Evolutionary conservation across 306 rosid species (phyloP).

Genomic region (Vachellia pachyceras): DNA sequence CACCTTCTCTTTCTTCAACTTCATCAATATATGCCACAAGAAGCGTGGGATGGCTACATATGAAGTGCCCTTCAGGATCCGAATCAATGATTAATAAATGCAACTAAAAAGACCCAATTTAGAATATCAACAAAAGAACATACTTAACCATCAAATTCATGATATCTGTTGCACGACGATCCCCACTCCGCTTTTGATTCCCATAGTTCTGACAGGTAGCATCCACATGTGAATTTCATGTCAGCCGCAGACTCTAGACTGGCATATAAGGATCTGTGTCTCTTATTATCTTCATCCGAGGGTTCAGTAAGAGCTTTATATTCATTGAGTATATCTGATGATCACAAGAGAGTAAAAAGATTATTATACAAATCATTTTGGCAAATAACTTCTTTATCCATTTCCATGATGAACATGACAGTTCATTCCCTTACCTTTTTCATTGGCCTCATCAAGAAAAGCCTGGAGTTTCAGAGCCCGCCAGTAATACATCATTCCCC

Average conservation of each 20-base stretch:
- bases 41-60: slow-evolving; percentile 84
- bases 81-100: slow-evolving; percentile 27
- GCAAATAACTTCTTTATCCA: slow-evolving; percentile 22
- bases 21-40: slow-evolving; percentile 98
- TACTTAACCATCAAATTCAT: slow-evolving; percentile 98
- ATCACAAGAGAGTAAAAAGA: slow-evolving; percentile 33
- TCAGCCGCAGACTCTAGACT: slow-evolving; percentile 96
- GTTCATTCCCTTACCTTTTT: slow-evolving; percentile 54
- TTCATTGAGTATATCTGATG: slow-evolving; percentile 82
- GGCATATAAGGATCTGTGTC: slow-evolving; percentile 86
- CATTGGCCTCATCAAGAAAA: slow-evolving; percentile 94
- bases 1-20: slow-evolving; percentile 90
- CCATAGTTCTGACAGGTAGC: slow-evolving; percentile 99
- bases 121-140: slow-evolving; percentile 49
- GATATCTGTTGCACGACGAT: slow-evolving; percentile 97
- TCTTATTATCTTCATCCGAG: slow-evolving; percentile 77
- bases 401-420: slow-evolving; percentile 26
- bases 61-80: slow-evolving; percentile 34
- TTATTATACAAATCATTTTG: slow-evolving; percentile 36
- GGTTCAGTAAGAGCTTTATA: slow-evolving; percentile 88
- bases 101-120: slow-evolving; percentile 21
- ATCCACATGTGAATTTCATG: slow-evolving; percentile 90
- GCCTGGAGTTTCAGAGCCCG: slow-evolving; percentile 98
- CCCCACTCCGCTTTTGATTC: slow-evolving; percentile 92
- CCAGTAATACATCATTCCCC: slow-evolving; percentile 98